Conservation (phyloP, 768 basidiomycete genomes). For the Multifurca ochricompacta region DNA sequence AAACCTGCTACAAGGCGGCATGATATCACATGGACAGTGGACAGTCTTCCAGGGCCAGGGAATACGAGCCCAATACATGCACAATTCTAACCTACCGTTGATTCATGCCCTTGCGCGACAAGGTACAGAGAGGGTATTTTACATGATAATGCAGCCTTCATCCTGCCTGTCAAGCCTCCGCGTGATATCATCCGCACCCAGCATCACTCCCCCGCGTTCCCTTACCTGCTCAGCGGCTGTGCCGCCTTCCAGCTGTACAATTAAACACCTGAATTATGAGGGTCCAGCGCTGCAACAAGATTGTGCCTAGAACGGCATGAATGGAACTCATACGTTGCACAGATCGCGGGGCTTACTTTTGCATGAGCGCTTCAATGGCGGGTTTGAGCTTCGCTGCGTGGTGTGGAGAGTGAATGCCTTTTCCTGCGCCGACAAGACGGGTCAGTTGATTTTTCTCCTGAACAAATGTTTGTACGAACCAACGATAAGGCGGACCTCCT, state of each 20-base stretch:
- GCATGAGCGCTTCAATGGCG: constrained; percentile 81
- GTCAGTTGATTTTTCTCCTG: not conserved
- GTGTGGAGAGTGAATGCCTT: constrained; percentile 76
- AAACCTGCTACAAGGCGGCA: no score
- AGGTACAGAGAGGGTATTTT: not conserved
- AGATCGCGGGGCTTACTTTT: constrained; percentile 43
- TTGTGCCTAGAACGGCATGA: constrained; percentile 46
- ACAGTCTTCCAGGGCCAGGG: no score
- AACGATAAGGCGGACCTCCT: constrained; percentile 73
- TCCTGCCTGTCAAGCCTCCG: constrained; percentile 43
- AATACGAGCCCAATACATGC: no score
- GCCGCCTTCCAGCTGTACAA: constrained; percentile 57
- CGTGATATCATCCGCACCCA: constrained; percentile 52
- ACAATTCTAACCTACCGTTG: not conserved
- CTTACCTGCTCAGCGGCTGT: constrained; percentile 22
- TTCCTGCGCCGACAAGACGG: constrained; percentile 39
- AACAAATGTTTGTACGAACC: constrained; percentile 39
- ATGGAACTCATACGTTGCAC: not conserved
- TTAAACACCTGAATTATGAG: constrained; percentile 77
- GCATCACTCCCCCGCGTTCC: constrained; percentile 30
- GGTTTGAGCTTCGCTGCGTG: constrained; percentile 85
- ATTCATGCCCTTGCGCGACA: not conserved
- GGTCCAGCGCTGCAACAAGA: constrained; percentile 68
- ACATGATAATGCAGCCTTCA: constrained; percentile 66
- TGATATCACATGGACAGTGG: no score